Base-by-base conservation (phyloP, 345 rosid species). In the Citrus medica region DNA sequence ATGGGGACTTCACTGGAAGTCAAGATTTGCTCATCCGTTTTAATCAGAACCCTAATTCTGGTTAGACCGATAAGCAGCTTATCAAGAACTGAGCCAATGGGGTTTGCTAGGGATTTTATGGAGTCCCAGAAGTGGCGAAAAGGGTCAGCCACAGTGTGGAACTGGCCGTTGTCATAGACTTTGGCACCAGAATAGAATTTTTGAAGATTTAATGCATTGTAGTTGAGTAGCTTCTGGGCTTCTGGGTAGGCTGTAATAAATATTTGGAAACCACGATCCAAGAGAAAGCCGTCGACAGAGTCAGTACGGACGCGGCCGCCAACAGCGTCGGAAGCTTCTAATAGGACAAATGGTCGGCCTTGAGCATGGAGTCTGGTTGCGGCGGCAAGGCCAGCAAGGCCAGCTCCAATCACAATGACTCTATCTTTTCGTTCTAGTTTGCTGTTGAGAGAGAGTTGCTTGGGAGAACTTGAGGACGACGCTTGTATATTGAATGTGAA, bases 271-370 rank as follows among this genome's bases (percentile, higher is more conserved):
- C 99, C 99, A 62, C 98, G 89, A 82, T 95, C 99, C 53, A 93
- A 90, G 61, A 90, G 85, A 76, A 90, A 95, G 7, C 98, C 97
- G 67, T 95, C 96, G 17, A 95, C 89, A 65, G 53, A 30, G 60
- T 95, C 99, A 12, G 98, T 95, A 8, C 94, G 88, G 42, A 95
- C 98, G 5, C 98, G 94, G 61, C 98, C 98, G 3, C 99, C 99
- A 9, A 94, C 91, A 7, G 78, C 90, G 48, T 95, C 93, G 30
- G 99, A 93, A 51, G 98, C 90, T 81, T 95, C 99, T 1, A 95
- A 72, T 64, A 92, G 89, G 38, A 91, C 83, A 83, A 91, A 92
- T 7, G 96, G 96, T 74, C 88, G 82, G 76, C 81, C 79, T 25
- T 83, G 72, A 64, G 97, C 87, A 73, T 74, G 75, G 79, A 95